Evolutionary conservation across 2,329 filamentous ascomycete species (phyloP).

Genomic region (Trichoderma sp.): DNA sequence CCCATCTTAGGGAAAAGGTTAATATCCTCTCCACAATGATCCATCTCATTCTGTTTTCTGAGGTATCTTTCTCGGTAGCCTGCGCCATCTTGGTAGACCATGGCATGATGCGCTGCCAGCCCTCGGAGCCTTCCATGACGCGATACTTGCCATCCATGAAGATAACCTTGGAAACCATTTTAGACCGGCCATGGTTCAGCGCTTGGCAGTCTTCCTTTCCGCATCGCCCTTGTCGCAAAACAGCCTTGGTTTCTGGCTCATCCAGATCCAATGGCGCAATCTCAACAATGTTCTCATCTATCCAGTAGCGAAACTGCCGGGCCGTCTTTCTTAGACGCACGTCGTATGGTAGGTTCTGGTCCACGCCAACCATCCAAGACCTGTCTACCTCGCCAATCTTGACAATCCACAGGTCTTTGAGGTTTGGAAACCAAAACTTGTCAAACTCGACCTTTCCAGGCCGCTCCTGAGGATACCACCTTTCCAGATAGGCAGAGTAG

Average conservation of each 20-base stretch:
- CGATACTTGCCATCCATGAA: constrained; percentile 40
- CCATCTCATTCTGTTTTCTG: constrained; percentile 41
- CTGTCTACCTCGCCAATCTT: constrained; percentile 42
- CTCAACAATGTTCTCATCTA: constrained; percentile 41
- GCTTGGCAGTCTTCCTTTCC: constrained; percentile 38
- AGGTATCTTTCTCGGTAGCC: constrained; percentile 30
- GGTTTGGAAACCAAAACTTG: constrained; percentile 42
- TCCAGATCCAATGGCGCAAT: constrained; percentile 39
- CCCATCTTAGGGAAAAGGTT: constrained; percentile 41
- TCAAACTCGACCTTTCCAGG: constrained; percentile 40
- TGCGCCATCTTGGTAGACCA: constrained; percentile 35
- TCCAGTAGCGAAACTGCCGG: constrained; percentile 43
- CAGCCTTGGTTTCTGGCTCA: constrained; percentile 37
- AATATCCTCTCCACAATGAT: constrained; percentile 41
- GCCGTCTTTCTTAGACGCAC: constrained; percentile 36
- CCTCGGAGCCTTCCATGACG: constrained; percentile 27
- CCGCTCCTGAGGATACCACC: constrained; percentile 34
- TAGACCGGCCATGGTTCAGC: constrained; percentile 38
- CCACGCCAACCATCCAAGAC: constrained; percentile 39
- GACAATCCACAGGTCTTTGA: constrained; percentile 42
- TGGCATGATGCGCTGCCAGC: constrained; percentile 38
- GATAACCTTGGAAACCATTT: constrained; percentile 41
- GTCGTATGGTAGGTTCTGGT: constrained; percentile 34
- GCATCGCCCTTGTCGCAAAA: constrained; percentile 40
- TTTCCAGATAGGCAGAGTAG: constrained; percentile 40